Base-by-base conservation (phyloP, 305 asterid species). In the Solanum hybrid region DNA sequence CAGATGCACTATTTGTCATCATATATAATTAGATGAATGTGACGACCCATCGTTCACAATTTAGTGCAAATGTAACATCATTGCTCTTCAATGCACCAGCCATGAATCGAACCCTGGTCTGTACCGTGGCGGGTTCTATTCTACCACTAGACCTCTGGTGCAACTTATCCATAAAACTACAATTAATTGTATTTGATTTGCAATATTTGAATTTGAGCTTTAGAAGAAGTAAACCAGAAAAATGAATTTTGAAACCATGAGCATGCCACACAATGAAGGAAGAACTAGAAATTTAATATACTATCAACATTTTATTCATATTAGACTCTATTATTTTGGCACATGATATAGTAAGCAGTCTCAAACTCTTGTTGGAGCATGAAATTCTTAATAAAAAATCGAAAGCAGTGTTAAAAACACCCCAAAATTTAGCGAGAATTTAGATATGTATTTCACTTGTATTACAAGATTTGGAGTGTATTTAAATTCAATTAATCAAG, bases 91-190 rank as follows among this genome's bases (percentile, higher is more conserved):
- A 2, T 10, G 92, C 94, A 93, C 91, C 90, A 94, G 92, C 93
- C 91, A 88, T 90, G 93, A 92, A 90, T 91, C 93, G 92, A 94
- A 93, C 94, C 90, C 93, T 91, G 93, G 94, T 91, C 91, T 94
- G 92, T 92, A 94, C 94, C 92, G 91, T 94, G 94, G 93, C 93
- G 93, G 92, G 91, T 93, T 90, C 92, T 93, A 93, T 93, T 92
- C 92, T 91, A 93, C 94, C 95, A 93, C 94, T 93, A 91, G 95
- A 92, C 94, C 94, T 88, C 91, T 91, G 92, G 95, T 92, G 94
- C 95, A 87, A 3, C 0, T 15, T 83, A 1, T 9, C 3, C 5
- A 32, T 10, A 1, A 3, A 1, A 0, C 4, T 78, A 22, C 17
- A 2, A 31, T 70, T 70, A 70, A 3, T n/a, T 68, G 0, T 68